A percentile compares a stretch with the other conserved stretches of the same genome.
Conservation (phyloP, 768 basidiomycete genomes). For the Russula olivacea region DNA sequence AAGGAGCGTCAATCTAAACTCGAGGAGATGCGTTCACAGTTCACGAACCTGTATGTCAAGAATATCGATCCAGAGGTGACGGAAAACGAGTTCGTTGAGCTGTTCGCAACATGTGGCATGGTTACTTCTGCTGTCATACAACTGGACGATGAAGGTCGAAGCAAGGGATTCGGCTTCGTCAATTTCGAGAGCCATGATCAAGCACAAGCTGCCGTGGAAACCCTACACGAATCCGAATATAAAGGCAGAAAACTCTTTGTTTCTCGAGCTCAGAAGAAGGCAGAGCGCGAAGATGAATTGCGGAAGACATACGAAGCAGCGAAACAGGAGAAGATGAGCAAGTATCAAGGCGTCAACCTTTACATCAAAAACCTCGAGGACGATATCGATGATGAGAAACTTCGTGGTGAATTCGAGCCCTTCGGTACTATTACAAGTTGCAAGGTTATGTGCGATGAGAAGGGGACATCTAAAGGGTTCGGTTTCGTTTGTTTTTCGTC, state of each 20-base stretch:
- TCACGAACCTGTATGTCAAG: slow-evolving; percentile 98
- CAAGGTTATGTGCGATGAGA: slow-evolving; percentile 99
- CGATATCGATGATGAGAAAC: slow-evolving; percentile 95
- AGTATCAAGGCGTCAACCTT: slow-evolving; percentile 97
- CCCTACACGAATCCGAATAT: slow-evolving; percentile 78
- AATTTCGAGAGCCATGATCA: slow-evolving; percentile 93
- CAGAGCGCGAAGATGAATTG: slow-evolving; percentile 95
- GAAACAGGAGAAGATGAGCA: slow-evolving; percentile 95
- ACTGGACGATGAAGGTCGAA: slow-evolving; percentile 81
- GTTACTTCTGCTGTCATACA: slow-evolving; percentile 89
- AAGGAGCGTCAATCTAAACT: slow-evolving; percentile 97
- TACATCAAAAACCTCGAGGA: slow-evolving; percentile 99
- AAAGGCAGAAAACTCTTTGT: slow-evolving; percentile 91
- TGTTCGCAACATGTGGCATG: slow-evolving; percentile 71
- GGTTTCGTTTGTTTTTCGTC: slow-evolving; percentile 99
- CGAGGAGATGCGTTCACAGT: slow-evolving; percentile 95
- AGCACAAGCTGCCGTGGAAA: slow-evolving; percentile 84
- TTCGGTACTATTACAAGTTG: slow-evolving; percentile 97
- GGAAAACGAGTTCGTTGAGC: slow-evolving; percentile 77
- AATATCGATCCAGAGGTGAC: slow-evolving; percentile 83
- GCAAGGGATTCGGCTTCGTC: slow-evolving; percentile 98
- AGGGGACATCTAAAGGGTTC: slow-evolving; percentile 88
- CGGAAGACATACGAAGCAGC: slow-evolving; percentile 90
- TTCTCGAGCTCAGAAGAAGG: slow-evolving; percentile 95
- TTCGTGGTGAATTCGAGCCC: slow-evolving; percentile 92